Evolutionary conservation across 2,329 filamentous ascomycete genomes (phyloP), one percentile per base, ranked within the genome.

Genomic region (Pestalotiopsis fici): DNA sequence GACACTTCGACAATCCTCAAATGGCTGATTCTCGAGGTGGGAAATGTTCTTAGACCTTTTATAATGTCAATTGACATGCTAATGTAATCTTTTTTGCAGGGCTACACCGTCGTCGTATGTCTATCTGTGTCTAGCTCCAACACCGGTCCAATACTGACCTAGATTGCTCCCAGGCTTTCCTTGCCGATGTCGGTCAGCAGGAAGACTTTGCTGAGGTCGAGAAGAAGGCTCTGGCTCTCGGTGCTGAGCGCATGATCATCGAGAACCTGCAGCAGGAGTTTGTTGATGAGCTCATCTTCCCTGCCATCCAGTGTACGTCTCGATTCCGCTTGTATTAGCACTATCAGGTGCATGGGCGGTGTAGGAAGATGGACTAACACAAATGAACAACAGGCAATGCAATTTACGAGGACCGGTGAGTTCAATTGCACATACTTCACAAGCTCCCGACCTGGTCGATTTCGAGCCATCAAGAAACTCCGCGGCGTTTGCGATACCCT

Each of bases 221-320:
- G 81, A 86, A 87, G 77, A 94, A 95, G 86, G 71, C 70, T 7
- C 67, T 88, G 70, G 87, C 87, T 79, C 87, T 93, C 70, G 91
- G 91, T 74, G 91, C 91, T 25, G 83, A 87, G 81, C 87, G 88
- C 80, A 87, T 90, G 79, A 78, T 86, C 70, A 85, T 90, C 71
- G 81, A 85, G 70, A 88, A 96, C 78, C 85, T 95, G 65, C 88
- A 89, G 74, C 85, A 85, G 73, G 91, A 67, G 31, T 65, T 69
- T 2, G 67, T 69, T 72, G 91, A 94, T 74, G 88, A 95, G 83
- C 86, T 96, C 57, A 91, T 91, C 84, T 95, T 91, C 87, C 90
- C 88, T 64, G 93, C 93, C 69, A 88, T 96, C 70, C 91, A 93
- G 80, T 93, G 89, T n/a, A n/a, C n/a, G n/a, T n/a, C n/a, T n/a